Evolutionary conservation across 805 yeast species (phyloP).

Genomic region (Candida mattraensis): DNA sequence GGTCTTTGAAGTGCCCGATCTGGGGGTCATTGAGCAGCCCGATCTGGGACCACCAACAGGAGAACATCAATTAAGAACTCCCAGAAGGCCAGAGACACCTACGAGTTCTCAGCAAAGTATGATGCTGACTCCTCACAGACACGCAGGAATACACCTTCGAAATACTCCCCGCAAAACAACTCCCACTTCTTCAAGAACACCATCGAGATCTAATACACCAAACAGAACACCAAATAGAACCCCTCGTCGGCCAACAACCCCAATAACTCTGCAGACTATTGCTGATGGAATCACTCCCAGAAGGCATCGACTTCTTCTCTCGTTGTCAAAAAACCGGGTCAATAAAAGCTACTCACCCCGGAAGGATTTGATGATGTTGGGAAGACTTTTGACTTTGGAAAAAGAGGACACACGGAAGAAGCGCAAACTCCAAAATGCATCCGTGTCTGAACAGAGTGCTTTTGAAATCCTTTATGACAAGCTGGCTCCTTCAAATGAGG

Average conservation of each 20-base stretch:
- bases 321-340: slow-evolving; percentile 27
- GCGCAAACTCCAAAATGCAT: slow-evolving; percentile 16
- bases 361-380: slow-evolving; percentile 31
- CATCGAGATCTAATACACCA: slow-evolving; percentile 19
- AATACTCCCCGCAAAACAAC: slow-evolving; percentile 9
- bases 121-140: slow-evolving; percentile 5
- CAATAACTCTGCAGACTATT: slow-evolving; percentile 32
- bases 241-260: slow-evolving; percentile 33
- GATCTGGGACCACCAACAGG: slow-evolving; percentile 1
- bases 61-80: slow-evolving; percentile 11
- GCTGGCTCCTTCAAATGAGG: slow-evolving; percentile 3
- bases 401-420: slow-evolving; percentile 22
- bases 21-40: slow-evolving; percentile 4
- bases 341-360: slow-evolving; percentile 33
- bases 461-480: slow-evolving; percentile 18
- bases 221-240: slow-evolving; percentile 21
- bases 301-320: slow-evolving; percentile 27
- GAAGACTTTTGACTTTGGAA: slow-evolving; percentile 30
- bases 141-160: slow-evolving; percentile 1
- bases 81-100: slow-evolving; percentile 8
- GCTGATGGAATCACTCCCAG: slow-evolving; percentile 34
- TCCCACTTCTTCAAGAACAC: slow-evolving; percentile 14
- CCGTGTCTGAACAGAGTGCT: slow-evolving; percentile 7
- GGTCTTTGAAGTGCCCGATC: slow-evolving; percentile 1
- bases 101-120: slow-evolving; percentile 2